Evolutionary conservation across 441 rosid species (phyloP), one percentile per base, ranked within the genome.

Genomic region (Aleurites moluccanus): DNA sequence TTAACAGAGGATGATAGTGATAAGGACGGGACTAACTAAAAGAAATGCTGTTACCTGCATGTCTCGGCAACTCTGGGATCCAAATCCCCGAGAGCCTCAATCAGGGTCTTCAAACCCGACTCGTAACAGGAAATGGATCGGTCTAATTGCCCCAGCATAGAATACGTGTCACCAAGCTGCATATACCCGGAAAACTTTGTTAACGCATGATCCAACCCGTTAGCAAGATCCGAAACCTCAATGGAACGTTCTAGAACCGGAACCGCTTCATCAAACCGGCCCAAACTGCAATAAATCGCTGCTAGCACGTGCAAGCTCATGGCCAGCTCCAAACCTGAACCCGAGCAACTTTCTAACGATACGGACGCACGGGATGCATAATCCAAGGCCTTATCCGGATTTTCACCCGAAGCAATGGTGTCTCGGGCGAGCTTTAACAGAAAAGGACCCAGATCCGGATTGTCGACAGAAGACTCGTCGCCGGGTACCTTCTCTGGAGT

Each of bases 81-180:
- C 47, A 77, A 76, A 59, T 81, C 79, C 60, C 90, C 90, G 52
- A 87, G 77, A 71, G 82, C 81, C 68, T 83, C 84, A 52, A 76
- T 85, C 74, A 87, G 94, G 81, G 85, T 80, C 79, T 76, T 76
- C 77, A 90, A 80, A 66, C 89, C 90, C 23, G 81, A 80, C 23
- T 70, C 83, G 18, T 88, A 90, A 77, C 84, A 87, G 63, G 76
- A 70, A 53, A 86, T 81, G 74, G 94, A 87, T 52, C 76, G 82
- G 18, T 88, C 91, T 74, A 86, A 15, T 45, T 76, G 84, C 16
- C 92, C 91, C 56, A 87, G 69, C 83, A 82, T 82, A 1, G 87
- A 82, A 76, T 75, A 90, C 64, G 89, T 85, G 68, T 90, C 94
- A 1, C 92, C 91, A 2, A 86, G 83, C 78, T 85, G 90, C 90